These are phyloP conservation scores for Tetrapisispora phaffii DNA, from an alignment of 805 yeast genomes.

Conservation along the genomic window DNA sequence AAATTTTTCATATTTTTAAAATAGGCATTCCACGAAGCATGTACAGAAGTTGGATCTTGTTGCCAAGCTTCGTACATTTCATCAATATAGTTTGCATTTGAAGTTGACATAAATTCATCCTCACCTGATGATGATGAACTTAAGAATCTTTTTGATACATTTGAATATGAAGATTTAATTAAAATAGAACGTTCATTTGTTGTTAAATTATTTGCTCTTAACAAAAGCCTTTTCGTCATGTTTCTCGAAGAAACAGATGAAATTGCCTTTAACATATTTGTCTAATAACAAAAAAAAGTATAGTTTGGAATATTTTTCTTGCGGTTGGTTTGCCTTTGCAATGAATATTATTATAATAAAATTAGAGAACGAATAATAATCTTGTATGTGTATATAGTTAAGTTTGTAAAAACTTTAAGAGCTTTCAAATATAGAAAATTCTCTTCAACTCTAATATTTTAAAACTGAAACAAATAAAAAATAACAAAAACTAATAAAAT, in stretches of 20 bases:
- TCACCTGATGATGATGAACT: conserved; percentile 12
- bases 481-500: too few species aligned
- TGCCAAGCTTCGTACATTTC: conserved; percentile 97
- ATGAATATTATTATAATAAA: not conserved
- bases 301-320: too few species aligned
- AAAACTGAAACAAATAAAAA: not conserved
- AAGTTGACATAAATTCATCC: conserved; percentile 75
- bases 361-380: not conserved
- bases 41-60: conserved; percentile 82
- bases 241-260: conserved; percentile 2
- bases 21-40: conserved; percentile 94
- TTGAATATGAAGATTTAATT: not conserved
- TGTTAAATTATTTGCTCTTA: not conserved
- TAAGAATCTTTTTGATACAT: not conserved
- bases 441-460: not conserved
- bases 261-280: conserved; percentile 8
- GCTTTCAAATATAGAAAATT: too few species aligned
- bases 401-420: too few species aligned
- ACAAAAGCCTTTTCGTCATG: conserved; percentile 3
- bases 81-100: conserved; percentile 86
- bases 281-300: too few species aligned
- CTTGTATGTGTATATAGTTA: too few species aligned
- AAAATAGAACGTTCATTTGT: not conserved
- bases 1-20: conserved; percentile 80
- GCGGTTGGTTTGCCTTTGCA: not conserved